Base-by-base conservation (phyloP, 495 filamentous ascomycete genomes). In the Parathielavia hyrcaniae region DNA sequence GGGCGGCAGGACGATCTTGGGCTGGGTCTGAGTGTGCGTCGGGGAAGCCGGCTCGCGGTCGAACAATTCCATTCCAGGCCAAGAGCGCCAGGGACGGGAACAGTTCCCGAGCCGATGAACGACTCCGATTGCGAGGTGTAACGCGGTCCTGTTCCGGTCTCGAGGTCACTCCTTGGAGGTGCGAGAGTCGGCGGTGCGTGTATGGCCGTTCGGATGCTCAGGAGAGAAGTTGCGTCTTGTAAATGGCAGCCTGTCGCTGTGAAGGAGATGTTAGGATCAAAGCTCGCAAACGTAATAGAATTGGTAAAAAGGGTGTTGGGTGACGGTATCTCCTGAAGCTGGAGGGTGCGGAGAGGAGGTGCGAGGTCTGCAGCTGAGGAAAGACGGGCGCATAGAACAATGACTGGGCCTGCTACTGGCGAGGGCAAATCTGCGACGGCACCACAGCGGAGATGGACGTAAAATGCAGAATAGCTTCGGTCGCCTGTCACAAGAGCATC, bases 401-500 rank as follows among this genome's bases (percentile, higher is more conserved):
- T 40, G 56, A 20, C 30, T 9, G 39, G 47, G 26, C 12, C 36
- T 50, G 40, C 44, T 35, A 36, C 32, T 6, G 2, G 2, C 10
- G n/a, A 36, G 46, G n/a, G 35, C 17, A 17, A 22, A n/a, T 34
- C 10, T 26, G 14, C 6, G 23, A 57, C 56, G 39, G 61, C 45
- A 53, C 40, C 32, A 61, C 40, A 55, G 60, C 57, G 61, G 50
- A 57, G 59, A 63, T 61, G 55, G 55, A 20, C 47, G 49, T 20
- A 55, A 34, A 46, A 5, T 16, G 45, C 43, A 47, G 60, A 44
- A 45, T 53, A 57, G 45, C 50, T 49, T 61, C 60, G 73, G 70
- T 77, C 75, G 74, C 75, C 65, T 66, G 61, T 56, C 63, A 59
- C 57, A 57, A 57, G 43, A 66, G 64, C 61, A 61, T 61, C 60